Evolutionary conservation across 306 rosid species (phyloP).

Genomic region (Hippophae gyantsensis): DNA sequence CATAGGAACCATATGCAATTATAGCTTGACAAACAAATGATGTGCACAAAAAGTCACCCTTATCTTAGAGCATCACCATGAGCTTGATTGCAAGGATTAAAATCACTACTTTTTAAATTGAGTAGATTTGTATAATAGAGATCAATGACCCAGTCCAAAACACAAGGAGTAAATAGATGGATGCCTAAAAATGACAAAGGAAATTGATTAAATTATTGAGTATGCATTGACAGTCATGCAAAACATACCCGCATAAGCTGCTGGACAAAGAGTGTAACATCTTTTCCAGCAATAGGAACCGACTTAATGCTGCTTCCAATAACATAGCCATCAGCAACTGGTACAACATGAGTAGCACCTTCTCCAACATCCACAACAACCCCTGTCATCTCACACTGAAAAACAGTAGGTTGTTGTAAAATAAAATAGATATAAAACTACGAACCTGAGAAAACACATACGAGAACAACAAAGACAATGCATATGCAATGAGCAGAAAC

Average conservation of each 20-base stretch:
- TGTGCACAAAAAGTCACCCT: no score
- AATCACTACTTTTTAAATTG: no score
- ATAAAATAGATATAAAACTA: slow-evolving; percentile 1
- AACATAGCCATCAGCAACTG: slow-evolving; percentile 98
- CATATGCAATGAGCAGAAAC: no score
- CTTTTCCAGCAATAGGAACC: slow-evolving; percentile 85
- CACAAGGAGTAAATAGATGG: no score
- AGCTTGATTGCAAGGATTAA: no score
- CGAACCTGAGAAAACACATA: no score
- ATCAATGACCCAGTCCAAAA: no score
- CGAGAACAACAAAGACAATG: no score
- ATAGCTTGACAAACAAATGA: no score
- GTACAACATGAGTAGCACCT: slow-evolving; percentile 91
- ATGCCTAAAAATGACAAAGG: background rate
- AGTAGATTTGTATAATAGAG: no score
- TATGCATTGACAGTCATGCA: slow-evolving; percentile 6
- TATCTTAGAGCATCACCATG: no score
- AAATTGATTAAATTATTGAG: slow-evolving; percentile 3
- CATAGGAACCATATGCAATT: no score
- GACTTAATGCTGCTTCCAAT: slow-evolving; percentile 98
- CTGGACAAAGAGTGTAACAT: slow-evolving; percentile 84
- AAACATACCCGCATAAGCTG: slow-evolving; percentile 91
- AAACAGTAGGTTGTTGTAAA: slow-evolving; percentile 42
- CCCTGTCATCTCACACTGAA: slow-evolving; percentile 99
- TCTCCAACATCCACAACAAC: slow-evolving; percentile 97